Evolutionary conservation across 176 grass and related monocot species (phyloP).

Genomic region (Hordeum marinum): DNA sequence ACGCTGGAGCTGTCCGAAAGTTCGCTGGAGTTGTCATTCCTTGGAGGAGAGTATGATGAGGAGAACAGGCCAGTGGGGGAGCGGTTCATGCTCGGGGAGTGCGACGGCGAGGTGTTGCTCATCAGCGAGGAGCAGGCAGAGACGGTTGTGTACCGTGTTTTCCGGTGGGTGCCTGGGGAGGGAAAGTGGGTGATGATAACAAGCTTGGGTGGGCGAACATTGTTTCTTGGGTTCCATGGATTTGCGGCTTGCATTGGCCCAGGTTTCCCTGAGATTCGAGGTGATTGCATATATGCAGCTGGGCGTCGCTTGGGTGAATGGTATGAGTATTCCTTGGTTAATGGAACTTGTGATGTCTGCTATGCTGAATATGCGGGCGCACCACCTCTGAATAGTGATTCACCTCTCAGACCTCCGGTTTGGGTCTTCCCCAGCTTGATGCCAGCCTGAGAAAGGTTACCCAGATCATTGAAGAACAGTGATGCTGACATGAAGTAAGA

Average conservation of each 20-base stretch:
- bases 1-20: constrained; percentile 23
- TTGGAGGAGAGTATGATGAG: constrained; percentile 20
- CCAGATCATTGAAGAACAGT: not conserved
- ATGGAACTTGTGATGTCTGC: constrained; percentile 33
- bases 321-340: constrained; percentile 44
- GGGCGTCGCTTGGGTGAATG: constrained; percentile 34
- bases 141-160: constrained; percentile 28
- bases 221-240: constrained; percentile 52
- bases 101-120: constrained; percentile 41
- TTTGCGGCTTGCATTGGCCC: constrained; percentile 54
- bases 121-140: constrained; percentile 35
- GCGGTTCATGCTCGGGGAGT: constrained; percentile 38
- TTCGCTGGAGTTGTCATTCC: constrained; percentile 18
- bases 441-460: not conserved
- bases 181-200: constrained; percentile 39
- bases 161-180: constrained; percentile 30
- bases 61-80: not conserved
- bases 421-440: constrained; percentile 74
- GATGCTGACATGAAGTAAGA: not conserved
- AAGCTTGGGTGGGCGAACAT: constrained; percentile 34
- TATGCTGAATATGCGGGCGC: constrained; percentile 49
- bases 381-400: constrained; percentile 19
- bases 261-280: constrained; percentile 25
- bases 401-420: constrained; percentile 23
- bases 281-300: constrained; percentile 52